Evolutionary conservation across 2,329 filamentous ascomycete species (phyloP), one percentile per base, ranked within the genome.

Genomic region (Sclerotinia trifoliorum): DNA sequence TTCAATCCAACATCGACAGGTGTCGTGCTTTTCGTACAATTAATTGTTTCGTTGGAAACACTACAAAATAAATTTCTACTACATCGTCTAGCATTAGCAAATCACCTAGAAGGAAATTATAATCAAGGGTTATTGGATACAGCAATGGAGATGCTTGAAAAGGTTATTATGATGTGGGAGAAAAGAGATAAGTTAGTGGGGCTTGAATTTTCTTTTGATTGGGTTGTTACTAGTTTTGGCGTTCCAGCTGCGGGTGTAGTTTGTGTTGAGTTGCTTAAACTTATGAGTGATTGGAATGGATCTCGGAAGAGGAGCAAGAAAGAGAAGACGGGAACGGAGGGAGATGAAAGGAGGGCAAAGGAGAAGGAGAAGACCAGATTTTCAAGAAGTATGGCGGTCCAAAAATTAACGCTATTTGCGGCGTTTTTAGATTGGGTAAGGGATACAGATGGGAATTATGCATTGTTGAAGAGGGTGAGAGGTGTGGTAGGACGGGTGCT

Each of bases 341-440:
- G 19, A 24, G 15, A 17, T 2, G 24, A 60, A 7, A 58, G 15
- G 17, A 21, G 17, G 17, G 11, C 39, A 42, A 42, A 55, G 19
- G 17, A 48, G 17, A 56, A 32, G 19, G 19, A 5, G 13, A 44
- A 26, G 55, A 46, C 72, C 5, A 42, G 62, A n/a, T 73, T 75
- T 64, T 71, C 75, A 13, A 74, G 74, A 26, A 74, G 73, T 10
- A 70, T 73, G 15, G 72, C 73, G 5, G 74, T 76, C 44, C 75
- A 77, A 62, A 75, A 74, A 68, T 54, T 77, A 26, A 76, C 74
- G 1, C 65, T 77, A 10, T 77, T 77, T 61, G 73, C 74, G 13
- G 74, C 72, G 2, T 77, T 76, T 58, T 63, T 76, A 13, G 74
- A 76, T 64, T 77, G 76, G 76, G 73, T 76, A 3, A 66, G 75